A percentile compares a stretch with the other conserved stretches of the same genome.
Conservation (phyloP, 73 alveolate genomes). For the Paramecium sexaurelia region DNA sequence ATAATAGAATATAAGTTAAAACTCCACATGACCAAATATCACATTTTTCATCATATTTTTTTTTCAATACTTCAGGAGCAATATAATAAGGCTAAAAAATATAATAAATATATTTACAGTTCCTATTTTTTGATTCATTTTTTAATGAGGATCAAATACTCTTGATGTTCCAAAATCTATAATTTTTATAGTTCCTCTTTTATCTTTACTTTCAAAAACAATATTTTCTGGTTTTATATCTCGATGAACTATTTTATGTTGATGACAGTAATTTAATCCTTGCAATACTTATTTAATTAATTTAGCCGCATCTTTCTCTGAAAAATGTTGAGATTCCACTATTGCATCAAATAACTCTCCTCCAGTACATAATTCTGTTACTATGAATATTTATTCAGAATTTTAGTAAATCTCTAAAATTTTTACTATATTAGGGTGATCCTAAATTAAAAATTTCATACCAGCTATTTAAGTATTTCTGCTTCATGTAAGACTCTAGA, state of each 20-base stretch:
- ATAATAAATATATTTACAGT: background rate
- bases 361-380: constrained; percentile 63
- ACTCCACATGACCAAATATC: constrained; percentile 62
- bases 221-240: constrained; percentile 86
- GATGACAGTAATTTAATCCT: constrained; percentile 77
- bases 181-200: constrained; percentile 72
- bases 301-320: constrained; percentile 76
- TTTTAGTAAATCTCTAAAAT: constrained; percentile 60
- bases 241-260: constrained; percentile 69
- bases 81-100: constrained; percentile 41
- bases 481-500: constrained; percentile 6
- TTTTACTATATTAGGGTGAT: constrained; percentile 73
- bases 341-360: constrained; percentile 83
- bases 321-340: constrained; percentile 57
- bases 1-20: constrained; percentile 50
- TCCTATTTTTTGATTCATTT: constrained; percentile 77
- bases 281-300: constrained; percentile 75
- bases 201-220: constrained; percentile 71
- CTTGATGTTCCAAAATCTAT: constrained; percentile 88
- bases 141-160: constrained; percentile 73
- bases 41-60: constrained; percentile 47
- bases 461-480: background rate
- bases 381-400: constrained; percentile 42
- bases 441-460: constrained; percentile 35
- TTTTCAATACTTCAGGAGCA: constrained; percentile 54